These are phyloP conservation scores for Chaetomium cochliodes DNA, from an alignment of 495 filamentous ascomycete species.

Conservation along the genomic window DNA sequence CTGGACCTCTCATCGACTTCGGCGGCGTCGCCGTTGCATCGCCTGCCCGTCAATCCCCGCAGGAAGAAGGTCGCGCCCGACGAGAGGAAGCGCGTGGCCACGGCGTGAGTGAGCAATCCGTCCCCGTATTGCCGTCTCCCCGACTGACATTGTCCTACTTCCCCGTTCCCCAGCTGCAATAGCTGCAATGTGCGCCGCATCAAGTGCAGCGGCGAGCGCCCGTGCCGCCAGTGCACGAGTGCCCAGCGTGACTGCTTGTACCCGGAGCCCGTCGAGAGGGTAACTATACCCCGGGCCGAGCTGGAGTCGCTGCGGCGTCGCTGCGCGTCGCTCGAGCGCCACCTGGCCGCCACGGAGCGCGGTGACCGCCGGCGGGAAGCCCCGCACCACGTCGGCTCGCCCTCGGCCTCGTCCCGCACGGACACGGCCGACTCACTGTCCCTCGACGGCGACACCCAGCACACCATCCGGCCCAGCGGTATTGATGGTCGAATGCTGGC, in stretches of 20 bases:
- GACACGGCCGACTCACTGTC: conserved; percentile 14
- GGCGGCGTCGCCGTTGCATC: conserved; percentile 20
- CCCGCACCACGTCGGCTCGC: conserved; percentile 7
- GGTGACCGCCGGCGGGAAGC: conserved; percentile 6
- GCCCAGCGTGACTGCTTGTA: conserved; percentile 37
- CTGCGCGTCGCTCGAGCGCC: conserved; percentile 25
- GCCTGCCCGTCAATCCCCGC: conserved; percentile 43
- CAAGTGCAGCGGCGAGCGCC: conserved; percentile 44
- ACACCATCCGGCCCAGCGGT: conserved; percentile 1
- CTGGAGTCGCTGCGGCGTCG: conserved; percentile 32
- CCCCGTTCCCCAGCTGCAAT: conserved; percentile 38
- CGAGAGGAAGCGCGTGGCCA: conserved; percentile 39
- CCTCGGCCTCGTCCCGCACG: neutral
- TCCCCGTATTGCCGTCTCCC: neutral
- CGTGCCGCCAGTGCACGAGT: conserved; percentile 38
- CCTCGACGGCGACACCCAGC: conserved; percentile 12
- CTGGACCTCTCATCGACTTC: conserved; percentile 14
- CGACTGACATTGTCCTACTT: neutral
- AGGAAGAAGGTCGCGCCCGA: conserved; percentile 38
- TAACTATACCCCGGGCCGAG: conserved; percentile 32
- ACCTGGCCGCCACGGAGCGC: conserved; percentile 15
- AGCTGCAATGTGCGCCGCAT: conserved; percentile 46
- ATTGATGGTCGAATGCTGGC: conserved; percentile 37
- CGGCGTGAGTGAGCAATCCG: conserved; percentile 31
- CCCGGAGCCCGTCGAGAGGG: conserved; percentile 33